Base-by-base conservation (phyloP, 2,329 filamentous ascomycete species). In the Davidsoniella eucalypti region DNA sequence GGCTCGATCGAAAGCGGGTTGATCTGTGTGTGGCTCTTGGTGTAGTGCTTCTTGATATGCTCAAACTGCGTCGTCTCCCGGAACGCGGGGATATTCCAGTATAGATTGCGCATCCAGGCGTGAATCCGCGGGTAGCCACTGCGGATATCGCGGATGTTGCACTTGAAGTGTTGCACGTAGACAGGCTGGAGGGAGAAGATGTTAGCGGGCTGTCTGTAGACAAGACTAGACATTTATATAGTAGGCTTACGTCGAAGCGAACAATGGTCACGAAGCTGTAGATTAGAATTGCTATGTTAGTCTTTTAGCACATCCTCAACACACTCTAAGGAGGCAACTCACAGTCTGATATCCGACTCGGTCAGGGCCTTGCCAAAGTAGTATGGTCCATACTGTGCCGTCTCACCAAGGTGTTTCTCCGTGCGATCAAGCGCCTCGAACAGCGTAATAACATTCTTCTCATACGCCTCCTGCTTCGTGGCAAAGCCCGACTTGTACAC, bases 141-240 rank as follows among this genome's bases (percentile, higher is more conserved):
- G 40, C 87, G 75, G 60, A 94, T 88, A 64, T 93, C 87, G 21
- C 81, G 74, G 54, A 94, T 69, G 67, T 94, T 94, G 69, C 83
- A 88, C 66, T 84, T 84, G 71, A 90, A 90, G 65, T 88, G 83
- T 67, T 92, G 86, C 49, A 93, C 83, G 61, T 93, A 93, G 58
- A 86, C 82, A 26, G 72, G 70, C 64, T 71, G 47, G 25, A 10
- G 23, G 25, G 33, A 5, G 14, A 16, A 9, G 2, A 14, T 2
- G 26, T 51, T 10, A 17, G 26, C 4, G 2, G 8, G 8, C 17
- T n/a, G 36, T 16, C 21, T 45, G 25, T 6, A 21, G 9, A 9
- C 29, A 33, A 9, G 8, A 33, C 29, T 33, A 33, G 3, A 9
- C 12, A 33, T 33, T 9, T 33, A 12, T 33, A 33, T n/a, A 18